These are phyloP conservation scores for Apiotrichum mycotoxinovorans DNA, from an alignment of 1,284 basidiomycete species.

Conservation along the genomic window DNA sequence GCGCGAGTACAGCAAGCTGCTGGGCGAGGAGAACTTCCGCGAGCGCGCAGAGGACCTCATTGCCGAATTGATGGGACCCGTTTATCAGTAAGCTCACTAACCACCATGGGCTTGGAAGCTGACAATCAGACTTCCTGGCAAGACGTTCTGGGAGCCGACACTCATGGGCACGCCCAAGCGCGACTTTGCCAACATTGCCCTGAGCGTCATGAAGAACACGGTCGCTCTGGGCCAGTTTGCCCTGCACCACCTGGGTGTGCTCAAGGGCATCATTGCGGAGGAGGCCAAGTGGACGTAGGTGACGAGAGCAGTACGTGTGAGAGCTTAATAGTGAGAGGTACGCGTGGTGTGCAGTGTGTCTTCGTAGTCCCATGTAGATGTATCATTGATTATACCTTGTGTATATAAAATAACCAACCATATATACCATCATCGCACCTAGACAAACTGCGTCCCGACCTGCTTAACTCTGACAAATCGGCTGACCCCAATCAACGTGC, in stretches of 20 bases:
- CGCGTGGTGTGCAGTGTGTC: not conserved
- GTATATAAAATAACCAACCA: not conserved
- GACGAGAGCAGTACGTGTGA: not conserved
- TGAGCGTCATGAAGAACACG: conserved; percentile 9
- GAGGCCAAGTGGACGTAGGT: conserved; percentile 8
- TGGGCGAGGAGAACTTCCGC: conserved; percentile 79
- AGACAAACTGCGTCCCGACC: conserved; percentile 17
- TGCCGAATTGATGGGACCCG: conserved; percentile 77
- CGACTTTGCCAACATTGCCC: conserved; percentile 17
- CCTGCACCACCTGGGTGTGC: conserved; percentile 5
- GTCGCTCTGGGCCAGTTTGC: conserved; percentile 11
- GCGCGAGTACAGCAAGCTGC: conserved; percentile 69
- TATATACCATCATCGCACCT: not conserved
- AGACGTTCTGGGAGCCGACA: conserved; percentile 10
- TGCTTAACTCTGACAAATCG: conserved; percentile 8
- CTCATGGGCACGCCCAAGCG: conserved; percentile 15
- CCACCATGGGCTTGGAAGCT: not conserved
- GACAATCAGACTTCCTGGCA: conserved; percentile 4
- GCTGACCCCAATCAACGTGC: not conserved
- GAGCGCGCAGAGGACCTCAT: conserved; percentile 83
- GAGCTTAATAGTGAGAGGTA: not conserved
- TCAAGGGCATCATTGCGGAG: conserved; percentile 12
- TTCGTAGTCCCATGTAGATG: not conserved
- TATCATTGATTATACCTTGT: not conserved
- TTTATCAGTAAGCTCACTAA: conserved; percentile 64